Base-by-base conservation (phyloP, 179 eudicot species). In the Spergularia azorica region DNA sequence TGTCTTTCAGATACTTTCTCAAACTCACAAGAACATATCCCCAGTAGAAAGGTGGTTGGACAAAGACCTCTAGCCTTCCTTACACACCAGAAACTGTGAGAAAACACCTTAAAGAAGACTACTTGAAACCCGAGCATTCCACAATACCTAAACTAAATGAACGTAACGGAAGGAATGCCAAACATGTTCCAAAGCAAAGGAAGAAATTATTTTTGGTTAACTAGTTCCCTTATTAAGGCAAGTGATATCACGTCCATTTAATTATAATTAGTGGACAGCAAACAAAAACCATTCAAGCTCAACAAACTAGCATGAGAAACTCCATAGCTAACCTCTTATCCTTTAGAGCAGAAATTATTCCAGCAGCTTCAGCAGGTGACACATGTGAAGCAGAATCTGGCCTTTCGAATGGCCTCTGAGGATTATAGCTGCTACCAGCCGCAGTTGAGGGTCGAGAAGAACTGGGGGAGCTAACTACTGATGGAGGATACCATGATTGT, bases 331-430 rank as follows among this genome's bases (percentile, higher is more conserved):
- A 89, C 97, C 93, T 90, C 79, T 89, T 92, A 78, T 89, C 90
- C 83, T 85, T 90, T 69, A 92, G 77, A 32, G 80, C 59, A 63
- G 82, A 81, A 71, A 90, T 89, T 48, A 92, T 86, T 78, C 91
- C 90, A 32, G 97, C 95, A 55, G 93, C 97, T 85, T 90, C 95
- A 76, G 96, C 79, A 13, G 95, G 95, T 26, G 97, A 88, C 82
- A 90, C 89, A 76, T 84, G 89, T 6, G 90, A 81, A 74, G 83
- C 78, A 70, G 92, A 77, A 38, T 80, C 82, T 32, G 79, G 83
- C 71, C 89, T 82, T 67, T 91, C 96, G 9, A 73, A 79, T 14
- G 88, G 85, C 74, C 84, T 82, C 38, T 80, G 88, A 32, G 38
- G 65, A 87, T 70, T 81, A 72, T 79, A 88, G 81, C 79, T 83